These are phyloP conservation scores for Botrytis aclada DNA, from an alignment of 2,329 filamentous ascomycete genomes.

Conservation along the genomic window DNA sequence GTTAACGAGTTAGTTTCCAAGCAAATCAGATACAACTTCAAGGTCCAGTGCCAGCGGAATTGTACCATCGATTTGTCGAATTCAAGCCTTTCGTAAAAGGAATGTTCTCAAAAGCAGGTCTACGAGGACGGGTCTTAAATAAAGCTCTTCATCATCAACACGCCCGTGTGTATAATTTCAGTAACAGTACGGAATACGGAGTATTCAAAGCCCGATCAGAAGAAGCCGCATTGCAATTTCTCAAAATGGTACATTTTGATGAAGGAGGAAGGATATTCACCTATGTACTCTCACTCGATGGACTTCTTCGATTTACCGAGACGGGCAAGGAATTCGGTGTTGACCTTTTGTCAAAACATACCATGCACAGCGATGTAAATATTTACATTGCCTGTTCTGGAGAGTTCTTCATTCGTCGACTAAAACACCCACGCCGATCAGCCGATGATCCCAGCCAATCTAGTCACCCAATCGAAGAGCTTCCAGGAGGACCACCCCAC, in stretches of 20 bases:
- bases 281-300: conserved; percentile 86
- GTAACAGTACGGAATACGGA: conserved; percentile 71
- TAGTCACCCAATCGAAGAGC: conserved; percentile 51
- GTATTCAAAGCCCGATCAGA: conserved; percentile 62
- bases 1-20: conserved; percentile 65
- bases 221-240: conserved; percentile 73
- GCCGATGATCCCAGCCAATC: conserved; percentile 45
- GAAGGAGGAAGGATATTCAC: conserved; percentile 85
- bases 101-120: conserved; percentile 77
- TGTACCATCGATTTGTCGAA: conserved; percentile 92
- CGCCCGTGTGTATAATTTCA: conserved; percentile 82
- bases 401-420: conserved; percentile 83
- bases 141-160: conserved; percentile 89
- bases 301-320: conserved; percentile 85
- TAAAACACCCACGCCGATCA: conserved; percentile 51
- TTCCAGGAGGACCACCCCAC: conserved; percentile 47
- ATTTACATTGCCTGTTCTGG: conserved; percentile 90
- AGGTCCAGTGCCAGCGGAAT: conserved; percentile 73
- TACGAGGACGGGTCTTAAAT: conserved; percentile 77
- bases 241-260: conserved; percentile 83
- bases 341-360: conserved; percentile 90
- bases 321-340: conserved; percentile 95
- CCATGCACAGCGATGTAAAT: conserved; percentile 91
- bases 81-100: conserved; percentile 85
- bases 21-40: conserved; percentile 85